Conservation (phyloP, 805 yeast species). For the Teunomyces tritomae region DNA sequence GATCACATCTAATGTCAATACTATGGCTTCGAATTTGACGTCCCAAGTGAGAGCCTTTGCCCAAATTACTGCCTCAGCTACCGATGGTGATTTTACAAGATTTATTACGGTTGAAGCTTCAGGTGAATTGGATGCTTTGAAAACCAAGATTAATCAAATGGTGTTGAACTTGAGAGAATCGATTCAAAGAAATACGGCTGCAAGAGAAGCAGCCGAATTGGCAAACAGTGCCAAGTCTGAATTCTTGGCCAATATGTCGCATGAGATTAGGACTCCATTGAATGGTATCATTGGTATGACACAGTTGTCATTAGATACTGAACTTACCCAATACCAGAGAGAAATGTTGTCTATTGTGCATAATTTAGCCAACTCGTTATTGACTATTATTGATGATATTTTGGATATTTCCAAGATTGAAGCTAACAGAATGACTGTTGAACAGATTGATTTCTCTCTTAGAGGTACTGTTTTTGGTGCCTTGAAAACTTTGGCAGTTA, state of each 20-base stretch:
- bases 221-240: slow-evolving; percentile 89
- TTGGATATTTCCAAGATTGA: slow-evolving; percentile 91
- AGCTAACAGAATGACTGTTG: slow-evolving; percentile 91
- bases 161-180: slow-evolving; percentile 84
- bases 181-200: slow-evolving; percentile 87
- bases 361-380: slow-evolving; percentile 78
- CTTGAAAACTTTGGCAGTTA: slow-evolving; percentile 81
- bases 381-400: slow-evolving; percentile 87
- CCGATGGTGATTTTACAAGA: slow-evolving; percentile 89
- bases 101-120: slow-evolving; percentile 88
- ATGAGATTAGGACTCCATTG: slow-evolving; percentile 86
- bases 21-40: slow-evolving; percentile 91
- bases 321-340: slow-evolving; percentile 84
- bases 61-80: slow-evolving; percentile 90
- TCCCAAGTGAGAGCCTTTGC: slow-evolving; percentile 93
- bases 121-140: slow-evolving; percentile 82
- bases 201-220: slow-evolving; percentile 90
- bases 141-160: slow-evolving; percentile 54
- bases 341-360: slow-evolving; percentile 90
- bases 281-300: slow-evolving; percentile 94
- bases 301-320: slow-evolving; percentile 83
- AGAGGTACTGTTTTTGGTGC: slow-evolving; percentile 91
- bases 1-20: slow-evolving; percentile 85
- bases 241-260: slow-evolving; percentile 82
- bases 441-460: slow-evolving; percentile 80